Conservation (phyloP, 2,329 filamentous ascomycete species). For the Colletotrichum melonis region DNA sequence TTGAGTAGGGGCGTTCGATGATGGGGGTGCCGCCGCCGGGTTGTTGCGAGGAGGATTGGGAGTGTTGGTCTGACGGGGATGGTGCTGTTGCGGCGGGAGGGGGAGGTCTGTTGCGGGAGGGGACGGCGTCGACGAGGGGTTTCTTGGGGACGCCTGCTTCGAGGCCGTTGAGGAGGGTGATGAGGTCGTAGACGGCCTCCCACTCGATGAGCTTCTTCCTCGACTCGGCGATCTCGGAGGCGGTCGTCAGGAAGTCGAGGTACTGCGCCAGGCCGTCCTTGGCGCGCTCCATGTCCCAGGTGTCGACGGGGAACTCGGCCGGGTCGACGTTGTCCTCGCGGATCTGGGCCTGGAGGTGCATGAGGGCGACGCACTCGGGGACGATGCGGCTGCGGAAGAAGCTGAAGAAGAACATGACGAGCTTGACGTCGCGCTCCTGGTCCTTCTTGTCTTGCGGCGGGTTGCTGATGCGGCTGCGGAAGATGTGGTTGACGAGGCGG, state of each 20-base stretch:
- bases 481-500: slow-evolving; percentile 90
- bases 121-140: slow-evolving; percentile 64
- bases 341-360: slow-evolving; percentile 93
- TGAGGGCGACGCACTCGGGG: slow-evolving; percentile 92
- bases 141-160: slow-evolving; percentile 91
- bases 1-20: slow-evolving; percentile 74
- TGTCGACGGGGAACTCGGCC: slow-evolving; percentile 91
- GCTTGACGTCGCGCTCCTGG: slow-evolving; percentile 67
- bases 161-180: slow-evolving; percentile 86
- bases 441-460: slow-evolving; percentile 61
- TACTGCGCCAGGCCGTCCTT: slow-evolving; percentile 96
- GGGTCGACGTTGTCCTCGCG: slow-evolving; percentile 79
- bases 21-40: slow-evolving; percentile 41
- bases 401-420: slow-evolving; percentile 89
- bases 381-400: slow-evolving; percentile 94
- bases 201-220: slow-evolving; percentile 89
- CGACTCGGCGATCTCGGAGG: slow-evolving; percentile 87
- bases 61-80: slow-evolving; percentile 43
- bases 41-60: slow-evolving; percentile 38
- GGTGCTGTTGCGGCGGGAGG: slow-evolving; percentile 27
- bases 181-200: slow-evolving; percentile 89
- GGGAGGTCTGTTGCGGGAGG: slow-evolving; percentile 31
- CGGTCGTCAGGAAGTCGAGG: slow-evolving; percentile 90
- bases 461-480: slow-evolving; percentile 66
- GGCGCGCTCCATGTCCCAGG: slow-evolving; percentile 97